These are phyloP conservation scores for Cystofilobasidium capitatum DNA, from an alignment of 768 basidiomycete genomes.

Conservation along the genomic window DNA sequence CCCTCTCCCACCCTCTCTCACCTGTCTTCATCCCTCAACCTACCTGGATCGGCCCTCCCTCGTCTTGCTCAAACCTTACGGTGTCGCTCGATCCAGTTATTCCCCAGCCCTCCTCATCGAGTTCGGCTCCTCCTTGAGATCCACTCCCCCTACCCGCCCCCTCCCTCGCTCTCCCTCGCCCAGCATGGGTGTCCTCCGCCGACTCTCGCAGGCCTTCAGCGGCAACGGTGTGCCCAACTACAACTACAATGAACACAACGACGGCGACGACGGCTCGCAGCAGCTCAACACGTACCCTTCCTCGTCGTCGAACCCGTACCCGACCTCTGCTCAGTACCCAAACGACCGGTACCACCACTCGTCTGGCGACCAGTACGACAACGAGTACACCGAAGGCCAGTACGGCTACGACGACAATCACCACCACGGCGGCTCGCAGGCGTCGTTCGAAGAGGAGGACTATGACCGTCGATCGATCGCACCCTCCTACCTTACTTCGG, in stretches of 20 bases:
- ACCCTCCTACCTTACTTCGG: constrained; percentile 19
- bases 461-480: constrained; percentile 18
- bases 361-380: background rate
- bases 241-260: background rate
- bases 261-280: background rate
- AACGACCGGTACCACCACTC: constrained; percentile 10
- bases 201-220: constrained; percentile 21
- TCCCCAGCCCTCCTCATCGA: no score
- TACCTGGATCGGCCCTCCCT: no score
- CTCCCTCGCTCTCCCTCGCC: no score
- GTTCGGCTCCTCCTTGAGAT: no score
- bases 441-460: constrained; percentile 6
- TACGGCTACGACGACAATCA: background rate
- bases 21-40: no score
- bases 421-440: background rate
- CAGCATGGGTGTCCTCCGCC: constrained; percentile 26
- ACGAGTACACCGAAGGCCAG: background rate
- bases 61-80: no score
- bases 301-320: background rate
- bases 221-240: constrained; percentile 19
- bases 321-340: background rate
- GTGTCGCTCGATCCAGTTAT: no score
- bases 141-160: no score
- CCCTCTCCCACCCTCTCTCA: no score
- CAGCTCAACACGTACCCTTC: constrained; percentile 4